phyloP scores from a whole-genome alignment of 768 basidiomycete species.

The Termitomyces sp. region DNA sequence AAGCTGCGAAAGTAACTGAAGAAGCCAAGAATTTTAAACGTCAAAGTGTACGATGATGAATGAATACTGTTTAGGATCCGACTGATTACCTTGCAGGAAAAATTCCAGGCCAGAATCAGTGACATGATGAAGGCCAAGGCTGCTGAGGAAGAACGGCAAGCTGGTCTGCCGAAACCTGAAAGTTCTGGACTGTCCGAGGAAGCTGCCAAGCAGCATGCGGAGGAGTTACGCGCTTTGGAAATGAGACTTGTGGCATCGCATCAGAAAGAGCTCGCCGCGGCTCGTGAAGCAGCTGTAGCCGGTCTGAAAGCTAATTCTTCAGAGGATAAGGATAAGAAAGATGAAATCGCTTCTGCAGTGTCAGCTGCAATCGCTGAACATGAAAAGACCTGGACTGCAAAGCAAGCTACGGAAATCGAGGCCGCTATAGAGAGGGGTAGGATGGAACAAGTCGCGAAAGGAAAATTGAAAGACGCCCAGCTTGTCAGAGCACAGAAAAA shows the following conservation, averaged over 20 bases:
- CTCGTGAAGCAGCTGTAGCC: constrained; percentile 39
- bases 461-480: constrained; percentile 67
- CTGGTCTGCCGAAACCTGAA: constrained; percentile 22
- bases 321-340: constrained; percentile 27
- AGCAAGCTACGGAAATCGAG: constrained; percentile 51
- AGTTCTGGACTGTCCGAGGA: constrained; percentile 28
- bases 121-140: constrained; percentile 49
- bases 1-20: constrained; percentile 37
- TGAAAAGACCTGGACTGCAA: constrained; percentile 39
- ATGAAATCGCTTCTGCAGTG: constrained; percentile 44
- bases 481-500: constrained; percentile 54
- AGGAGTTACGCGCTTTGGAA: constrained; percentile 54
- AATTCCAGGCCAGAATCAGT: constrained; percentile 50
- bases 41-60: constrained; percentile 29
- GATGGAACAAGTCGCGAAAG: constrained; percentile 54
- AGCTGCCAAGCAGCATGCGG: constrained; percentile 46
- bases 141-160: constrained; percentile 42
- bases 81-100: constrained; percentile 39
- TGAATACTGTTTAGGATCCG: not conserved
- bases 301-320: constrained; percentile 28
- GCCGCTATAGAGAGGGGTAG: constrained; percentile 68
- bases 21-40: constrained; percentile 39
- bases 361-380: constrained; percentile 44
- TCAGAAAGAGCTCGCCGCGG: constrained; percentile 46
- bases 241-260: constrained; percentile 49